Evolutionary conservation across 176 grass and related monocot species (phyloP).

Genomic region (Lolium multiflorum): DNA sequence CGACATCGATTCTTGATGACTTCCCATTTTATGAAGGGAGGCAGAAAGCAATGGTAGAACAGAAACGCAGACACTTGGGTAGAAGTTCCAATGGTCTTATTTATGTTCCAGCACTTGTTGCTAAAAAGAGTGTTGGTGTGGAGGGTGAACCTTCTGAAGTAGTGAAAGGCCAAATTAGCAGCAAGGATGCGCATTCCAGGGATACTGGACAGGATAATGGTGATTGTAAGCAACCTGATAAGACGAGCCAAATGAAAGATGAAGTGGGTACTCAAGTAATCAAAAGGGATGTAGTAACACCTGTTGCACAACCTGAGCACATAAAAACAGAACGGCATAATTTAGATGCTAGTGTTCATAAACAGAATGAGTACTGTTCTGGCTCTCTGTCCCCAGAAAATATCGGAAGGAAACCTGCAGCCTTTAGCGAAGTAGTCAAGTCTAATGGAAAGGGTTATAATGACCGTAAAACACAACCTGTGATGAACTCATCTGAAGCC

Average conservation of each 20-base stretch:
- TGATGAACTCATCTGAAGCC: background rate
- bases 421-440: conserved; percentile 19
- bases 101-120: conserved; percentile 58
- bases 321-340: conserved; percentile 15
- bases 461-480: background rate
- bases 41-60: conserved; percentile 73
- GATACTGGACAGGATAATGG: conserved; percentile 18
- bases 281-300: conserved; percentile 16
- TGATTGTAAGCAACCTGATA: conserved; percentile 33
- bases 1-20: conserved; percentile 75
- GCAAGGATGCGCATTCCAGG: conserved; percentile 36
- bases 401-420: conserved; percentile 30
- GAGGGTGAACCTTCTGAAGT: conserved; percentile 38
- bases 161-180: conserved; percentile 40
- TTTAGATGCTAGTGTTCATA: conserved; percentile 25
- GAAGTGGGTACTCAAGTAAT: background rate
- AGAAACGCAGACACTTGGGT: conserved; percentile 58
- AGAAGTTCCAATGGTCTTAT: conserved; percentile 42
- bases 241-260: conserved; percentile 37
- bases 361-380: background rate
- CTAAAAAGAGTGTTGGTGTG: conserved; percentile 26
- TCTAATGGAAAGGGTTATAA: conserved; percentile 18
- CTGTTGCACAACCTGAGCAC: conserved; percentile 37
- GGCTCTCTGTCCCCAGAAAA: conserved; percentile 22
- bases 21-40: conserved; percentile 72